Conservation (phyloP, 139 green algal genomes). For the Auxenochlorella protothecoides region DNA sequence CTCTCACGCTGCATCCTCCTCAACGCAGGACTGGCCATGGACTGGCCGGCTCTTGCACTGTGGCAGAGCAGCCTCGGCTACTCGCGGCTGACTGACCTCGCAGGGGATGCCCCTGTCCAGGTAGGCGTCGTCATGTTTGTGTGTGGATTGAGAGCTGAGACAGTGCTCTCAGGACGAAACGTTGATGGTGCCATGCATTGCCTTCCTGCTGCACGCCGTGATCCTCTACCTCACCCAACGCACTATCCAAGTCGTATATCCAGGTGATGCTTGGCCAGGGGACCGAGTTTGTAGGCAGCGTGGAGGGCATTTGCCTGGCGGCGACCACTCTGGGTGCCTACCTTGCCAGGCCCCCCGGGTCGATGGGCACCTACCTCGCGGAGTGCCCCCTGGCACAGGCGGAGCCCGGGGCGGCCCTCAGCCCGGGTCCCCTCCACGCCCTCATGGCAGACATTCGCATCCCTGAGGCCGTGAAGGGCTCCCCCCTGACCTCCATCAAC, state of each 20-base stretch:
- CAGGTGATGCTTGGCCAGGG: conserved; percentile 31
- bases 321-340: conserved; percentile 18
- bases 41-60: conserved; percentile 17
- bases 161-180: background rate
- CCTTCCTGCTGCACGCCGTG: background rate
- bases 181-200: background rate
- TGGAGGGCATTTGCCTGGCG: conserved; percentile 33
- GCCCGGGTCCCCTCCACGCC: conserved; percentile 2
- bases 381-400: conserved; percentile 16
- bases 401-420: conserved; percentile 5
- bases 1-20: no score
- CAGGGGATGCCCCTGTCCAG: conserved; percentile 14
- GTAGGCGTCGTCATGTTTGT: background rate
- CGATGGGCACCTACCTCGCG: conserved; percentile 19
- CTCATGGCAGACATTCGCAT: conserved; percentile 10
- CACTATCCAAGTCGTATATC: background rate
- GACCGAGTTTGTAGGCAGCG: conserved; percentile 32
- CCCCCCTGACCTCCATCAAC: conserved; percentile 3
- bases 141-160: background rate
- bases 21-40: conserved; percentile 13
- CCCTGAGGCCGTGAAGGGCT: background rate
- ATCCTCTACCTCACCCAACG: conserved; percentile 20
- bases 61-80: conserved; percentile 19
- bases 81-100: conserved; percentile 11
- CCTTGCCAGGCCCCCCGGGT: conserved; percentile 5